Conservation (phyloP, 2,329 filamentous ascomycete species). For the Gnomoniopsis sp. region DNA sequence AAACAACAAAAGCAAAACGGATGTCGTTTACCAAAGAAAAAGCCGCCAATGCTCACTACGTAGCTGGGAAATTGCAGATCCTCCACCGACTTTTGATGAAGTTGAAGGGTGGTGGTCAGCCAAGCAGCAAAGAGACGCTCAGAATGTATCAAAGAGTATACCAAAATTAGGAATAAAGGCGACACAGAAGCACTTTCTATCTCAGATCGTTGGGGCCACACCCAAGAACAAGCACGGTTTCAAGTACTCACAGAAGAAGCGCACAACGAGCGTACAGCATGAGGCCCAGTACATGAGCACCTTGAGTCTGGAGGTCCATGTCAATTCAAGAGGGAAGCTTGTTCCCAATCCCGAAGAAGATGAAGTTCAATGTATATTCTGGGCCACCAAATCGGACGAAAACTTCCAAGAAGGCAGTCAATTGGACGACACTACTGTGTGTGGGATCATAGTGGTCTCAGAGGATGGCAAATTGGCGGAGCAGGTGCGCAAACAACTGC, state of each 20-base stretch:
- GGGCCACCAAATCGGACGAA: constrained; percentile 79
- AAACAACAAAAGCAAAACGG: constrained; percentile 47
- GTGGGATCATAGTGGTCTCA: constrained; percentile 72
- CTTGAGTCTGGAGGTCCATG: constrained; percentile 90
- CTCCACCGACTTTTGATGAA: constrained; percentile 67
- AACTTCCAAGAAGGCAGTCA: constrained; percentile 46
- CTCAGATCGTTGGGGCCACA: constrained; percentile 86
- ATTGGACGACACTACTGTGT: constrained; percentile 47
- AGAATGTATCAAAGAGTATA: constrained; percentile 16
- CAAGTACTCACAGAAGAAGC: constrained; percentile 77
- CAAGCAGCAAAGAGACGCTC: constrained; percentile 24
- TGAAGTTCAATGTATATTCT: constrained; percentile 84
- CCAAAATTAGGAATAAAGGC: constrained; percentile 17
- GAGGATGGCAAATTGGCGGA: constrained; percentile 55
- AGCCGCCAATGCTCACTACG: constrained; percentile 58
- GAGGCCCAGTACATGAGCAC: constrained; percentile 94
- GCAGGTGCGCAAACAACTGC: constrained; percentile 59
- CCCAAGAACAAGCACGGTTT: constrained; percentile 78
- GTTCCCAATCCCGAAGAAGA: constrained; percentile 89
- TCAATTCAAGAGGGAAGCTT: constrained; percentile 78
- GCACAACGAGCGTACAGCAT: constrained; percentile 73
- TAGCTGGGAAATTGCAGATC: constrained; percentile 72
- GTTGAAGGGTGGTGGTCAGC: constrained; percentile 66
- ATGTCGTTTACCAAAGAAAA: constrained; percentile 47
- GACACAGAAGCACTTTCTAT: constrained; percentile 47